Base-by-base conservation (phyloP, 1,284 basidiomycete genomes). In the Ceratobasidium sp. region DNA sequence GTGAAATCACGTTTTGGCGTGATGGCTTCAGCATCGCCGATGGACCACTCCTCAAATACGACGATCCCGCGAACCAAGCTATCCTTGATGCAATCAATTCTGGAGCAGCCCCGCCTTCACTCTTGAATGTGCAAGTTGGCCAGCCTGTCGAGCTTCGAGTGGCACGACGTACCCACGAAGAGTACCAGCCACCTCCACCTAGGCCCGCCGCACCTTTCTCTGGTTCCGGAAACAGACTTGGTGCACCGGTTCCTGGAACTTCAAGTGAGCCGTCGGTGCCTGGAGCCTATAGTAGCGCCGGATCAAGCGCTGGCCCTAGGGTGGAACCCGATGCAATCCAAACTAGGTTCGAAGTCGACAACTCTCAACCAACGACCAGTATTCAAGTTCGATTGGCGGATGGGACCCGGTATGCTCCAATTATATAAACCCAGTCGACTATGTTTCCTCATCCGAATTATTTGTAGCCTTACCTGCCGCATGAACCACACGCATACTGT, bases 401-500 rank as follows among this genome's bases (percentile, higher is more conserved):
- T 82, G 98, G 98, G 13, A 93, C 93, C n/a, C 87, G 92, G 91
- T 91, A 75, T 43, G 85, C 79, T 49, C 47, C 26, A 28, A 9
- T 41, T 50, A 23, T 59, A 64, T 70, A 55, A 55, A 13, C 18
- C 1, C 32, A 49, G 72, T 28, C 13, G 49, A 18, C 28, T 26
- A 47, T n/a, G n/a, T n/a, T n/a, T n/a, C n/a, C n/a, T n/a, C n/a
- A 73, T 38, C 18, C 13, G 14, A 21, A n/a, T 62, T 35, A 8
- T 38, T 52, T 58, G 23, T 78, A 93, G 95, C 76, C 87, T 97
- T 80, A 91, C 95, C 1, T 91, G 88, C 57, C 85, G 93, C 67
- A 93, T 98, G 91, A 99, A 99, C 81, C 84, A 96, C 72, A 91
- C 89, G 11, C 95, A 98, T 79, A 98, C 94, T 0, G 89, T 99